These are phyloP conservation scores for Eremochloa ophiuroides DNA, from an alignment of 176 grass and related monocot species.

Conservation along the genomic window DNA sequence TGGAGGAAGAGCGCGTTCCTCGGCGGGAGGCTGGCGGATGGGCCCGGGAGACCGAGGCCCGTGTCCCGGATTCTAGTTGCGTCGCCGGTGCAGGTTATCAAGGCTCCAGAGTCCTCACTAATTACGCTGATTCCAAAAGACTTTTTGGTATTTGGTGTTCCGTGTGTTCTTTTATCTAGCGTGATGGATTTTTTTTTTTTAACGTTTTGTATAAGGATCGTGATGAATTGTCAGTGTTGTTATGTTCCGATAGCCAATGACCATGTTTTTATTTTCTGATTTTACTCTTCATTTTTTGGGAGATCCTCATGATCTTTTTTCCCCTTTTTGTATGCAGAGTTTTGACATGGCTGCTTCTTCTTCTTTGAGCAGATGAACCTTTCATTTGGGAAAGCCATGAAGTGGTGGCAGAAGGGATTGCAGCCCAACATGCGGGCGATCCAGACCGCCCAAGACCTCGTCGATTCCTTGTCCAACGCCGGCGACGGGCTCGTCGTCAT, in stretches of 20 bases:
- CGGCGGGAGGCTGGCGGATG: slow-evolving; percentile 47
- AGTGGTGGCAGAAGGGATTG: slow-evolving; percentile 78
- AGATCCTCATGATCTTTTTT: neutral
- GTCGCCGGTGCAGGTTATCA: slow-evolving; percentile 41
- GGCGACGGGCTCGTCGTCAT: slow-evolving; percentile 63
- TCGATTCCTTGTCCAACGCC: slow-evolving; percentile 43
- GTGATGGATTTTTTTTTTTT: neutral
- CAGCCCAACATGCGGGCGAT: slow-evolving; percentile 80
- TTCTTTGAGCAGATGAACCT: slow-evolving; percentile 51
- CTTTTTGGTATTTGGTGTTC: neutral
- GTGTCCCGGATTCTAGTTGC: slow-evolving; percentile 30
- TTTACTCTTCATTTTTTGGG: neutral
- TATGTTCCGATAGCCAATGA: neutral
- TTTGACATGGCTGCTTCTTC: neutral
- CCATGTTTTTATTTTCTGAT: neutral
- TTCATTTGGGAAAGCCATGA: slow-evolving; percentile 48
- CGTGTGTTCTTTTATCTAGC: neutral
- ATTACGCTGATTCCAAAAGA: neutral
- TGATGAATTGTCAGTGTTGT: neutral
- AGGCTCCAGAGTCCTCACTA: neutral
- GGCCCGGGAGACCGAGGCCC: slow-evolving; percentile 28
- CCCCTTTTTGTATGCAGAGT: neutral
- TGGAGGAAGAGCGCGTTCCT: slow-evolving; percentile 37
- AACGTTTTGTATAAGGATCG: neutral
- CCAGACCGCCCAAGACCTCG: slow-evolving; percentile 66